Evolutionary conservation across 257 asterid genomes (phyloP).

Genomic region (Nyctanthes arbortristis): DNA sequence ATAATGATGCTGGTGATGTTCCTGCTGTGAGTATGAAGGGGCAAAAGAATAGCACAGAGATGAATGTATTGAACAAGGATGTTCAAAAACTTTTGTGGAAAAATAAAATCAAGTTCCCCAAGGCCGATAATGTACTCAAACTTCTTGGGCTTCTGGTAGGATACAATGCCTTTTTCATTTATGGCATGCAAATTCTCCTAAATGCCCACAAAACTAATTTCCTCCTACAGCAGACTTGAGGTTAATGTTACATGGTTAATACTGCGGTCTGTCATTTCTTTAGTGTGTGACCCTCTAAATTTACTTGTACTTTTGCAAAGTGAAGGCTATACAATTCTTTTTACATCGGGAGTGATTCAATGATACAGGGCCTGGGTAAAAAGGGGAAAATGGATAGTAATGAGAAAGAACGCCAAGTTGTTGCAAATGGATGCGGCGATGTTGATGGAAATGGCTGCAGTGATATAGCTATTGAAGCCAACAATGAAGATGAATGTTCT

Average conservation of each 20-base stretch:
- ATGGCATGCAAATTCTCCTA: neutral
- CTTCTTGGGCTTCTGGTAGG: slow-evolving; percentile 75
- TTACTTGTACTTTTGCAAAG: neutral
- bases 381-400: slow-evolving; percentile 36
- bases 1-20: slow-evolving; percentile 39
- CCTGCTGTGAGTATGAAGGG: slow-evolving; percentile 17
- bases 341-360: no score
- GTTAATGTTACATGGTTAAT: no score
- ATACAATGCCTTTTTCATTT: neutral
- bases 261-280: neutral
- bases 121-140: slow-evolving; percentile 75
- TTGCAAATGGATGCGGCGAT: slow-evolving; percentile 33
- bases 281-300: neutral
- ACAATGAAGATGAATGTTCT: slow-evolving; percentile 27
- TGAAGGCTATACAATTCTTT: neutral
- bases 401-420: slow-evolving; percentile 42
- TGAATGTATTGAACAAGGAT: slow-evolving; percentile 69
- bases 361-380: slow-evolving; percentile 49
- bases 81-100: slow-evolving; percentile 97
- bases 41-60: slow-evolving; percentile 44
- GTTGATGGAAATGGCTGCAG: slow-evolving; percentile 40
- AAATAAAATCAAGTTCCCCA: slow-evolving; percentile 78
- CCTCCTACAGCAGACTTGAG: neutral
- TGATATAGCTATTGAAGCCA: slow-evolving; percentile 30
- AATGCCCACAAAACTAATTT: no score